Percentiles rank a stretch among this genome's conserved stretches.
These are phyloP conservation scores for Lagerstroemia speciosa DNA, from an alignment of 345 rosid genomes.

Conservation along the genomic window DNA sequence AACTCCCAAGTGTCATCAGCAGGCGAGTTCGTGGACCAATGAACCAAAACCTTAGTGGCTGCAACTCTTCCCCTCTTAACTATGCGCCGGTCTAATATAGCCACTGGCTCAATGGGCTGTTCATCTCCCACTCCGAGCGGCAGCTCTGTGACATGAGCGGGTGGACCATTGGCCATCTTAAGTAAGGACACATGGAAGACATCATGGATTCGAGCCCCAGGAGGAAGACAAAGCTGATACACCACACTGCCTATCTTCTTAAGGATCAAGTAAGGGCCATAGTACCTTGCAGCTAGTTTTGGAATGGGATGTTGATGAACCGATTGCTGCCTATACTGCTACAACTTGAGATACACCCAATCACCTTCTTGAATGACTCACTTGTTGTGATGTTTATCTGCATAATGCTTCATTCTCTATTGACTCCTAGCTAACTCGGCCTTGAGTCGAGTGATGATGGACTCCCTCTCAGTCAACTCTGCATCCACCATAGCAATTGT, in stretches of 20 bases:
- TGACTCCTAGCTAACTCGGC: neutral
- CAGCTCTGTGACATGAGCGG: neutral
- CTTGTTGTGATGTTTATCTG: neutral
- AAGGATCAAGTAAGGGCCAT: slow-evolving; percentile 5
- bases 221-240: neutral
- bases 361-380: neutral
- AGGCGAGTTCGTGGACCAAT: too few species aligned
- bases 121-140: too few species aligned
- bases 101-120: too few species aligned
- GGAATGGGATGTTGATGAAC: neutral
- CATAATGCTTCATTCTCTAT: neutral
- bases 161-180: neutral
- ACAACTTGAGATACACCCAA: neutral
- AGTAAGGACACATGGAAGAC: neutral
- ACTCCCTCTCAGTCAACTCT: too few species aligned
- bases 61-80: too few species aligned
- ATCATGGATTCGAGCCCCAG: neutral
- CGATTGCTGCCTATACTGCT: neutral
- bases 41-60: too few species aligned
- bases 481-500: neutral
- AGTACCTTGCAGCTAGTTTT: slow-evolving; percentile 2
- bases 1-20: too few species aligned
- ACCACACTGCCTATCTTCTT: neutral
- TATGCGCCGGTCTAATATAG: too few species aligned
- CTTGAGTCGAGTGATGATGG: too few species aligned